Base-by-base conservation (phyloP, 2,329 filamentous ascomycete species). In the Ophiosphaerella korrae region DNA sequence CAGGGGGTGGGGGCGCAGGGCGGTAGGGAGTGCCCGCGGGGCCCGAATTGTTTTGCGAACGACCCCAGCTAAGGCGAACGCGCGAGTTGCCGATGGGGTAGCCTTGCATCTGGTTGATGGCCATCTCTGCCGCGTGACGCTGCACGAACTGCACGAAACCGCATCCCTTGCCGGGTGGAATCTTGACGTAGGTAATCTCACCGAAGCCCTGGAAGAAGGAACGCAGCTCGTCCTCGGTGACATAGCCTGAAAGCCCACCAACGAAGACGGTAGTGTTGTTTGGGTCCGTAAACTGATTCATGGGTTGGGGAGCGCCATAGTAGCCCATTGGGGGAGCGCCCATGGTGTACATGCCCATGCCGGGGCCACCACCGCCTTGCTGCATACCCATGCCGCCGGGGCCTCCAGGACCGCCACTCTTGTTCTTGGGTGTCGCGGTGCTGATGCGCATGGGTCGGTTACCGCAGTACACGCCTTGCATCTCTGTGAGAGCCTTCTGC, bases 241-340 rank as follows among this genome's bases (percentile, higher is more conserved):
- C 94, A 70, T 99, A 99, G 61, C 94, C 94, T 33, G 92, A 97
- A 5, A 99, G 86, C 46, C 94, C 94, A 62, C 94, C 94, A 48
- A 99, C 94, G 68, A 99, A 99, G 57, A 99, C 94, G 16, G 94
- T 99, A 14, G 94, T 99, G 80, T 99, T 99, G 84, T 99, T 99
- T 11, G 94, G 94, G 69, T 99, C 94, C 33, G 94, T 99, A 81
- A 99, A 99, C 79, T 99, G 94, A 80, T 99, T 99, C 94, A 99
- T 97, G 60, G 88, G 87, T 75, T 90, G 87, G 57, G 85, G 86
- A 63, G 84, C 60, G 42, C 81, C 85, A 74, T 84, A 86, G 61
- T 83, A 86, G 55, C 83, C 68, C 78, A 88, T 85, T 32, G 85
- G 86, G 50, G 87, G 86, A 64, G 81, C 84, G 56, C 85, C 84